Percentiles rank a stretch among this genome's conserved stretches.
Evolutionary conservation across 768 basidiomycete genomes (phyloP).

Genomic region (Suillus brevipes): DNA sequence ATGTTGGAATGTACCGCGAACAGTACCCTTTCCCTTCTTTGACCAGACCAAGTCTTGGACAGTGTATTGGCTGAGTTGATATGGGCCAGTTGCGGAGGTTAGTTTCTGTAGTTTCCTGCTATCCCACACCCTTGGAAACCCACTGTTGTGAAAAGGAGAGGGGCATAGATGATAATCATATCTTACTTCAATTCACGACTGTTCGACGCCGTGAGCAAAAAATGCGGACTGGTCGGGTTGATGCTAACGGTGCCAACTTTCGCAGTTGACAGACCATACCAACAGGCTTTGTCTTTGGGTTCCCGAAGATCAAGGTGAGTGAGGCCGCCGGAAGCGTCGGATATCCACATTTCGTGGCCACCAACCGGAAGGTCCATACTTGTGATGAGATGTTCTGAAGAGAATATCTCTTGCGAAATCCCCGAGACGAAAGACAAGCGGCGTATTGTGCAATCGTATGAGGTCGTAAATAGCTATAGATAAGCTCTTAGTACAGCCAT

Average conservation of each 20-base stretch:
- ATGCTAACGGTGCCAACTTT: slow-evolving; percentile 82
- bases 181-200: slow-evolving; percentile 67
- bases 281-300: slow-evolving; percentile 48
- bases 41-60: slow-evolving; percentile 53
- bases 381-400: slow-evolving; percentile 63
- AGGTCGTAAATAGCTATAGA: slow-evolving; percentile 70
- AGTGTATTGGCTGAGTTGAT: slow-evolving; percentile 40
- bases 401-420: slow-evolving; percentile 67
- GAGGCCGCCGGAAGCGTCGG: slow-evolving; percentile 67
- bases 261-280: slow-evolving; percentile 65
- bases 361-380: slow-evolving; percentile 66
- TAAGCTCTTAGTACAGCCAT: slow-evolving; percentile 1
- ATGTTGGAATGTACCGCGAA: slow-evolving; percentile 69
- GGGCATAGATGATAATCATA: not conserved
- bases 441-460: slow-evolving; percentile 82
- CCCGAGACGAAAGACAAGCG: slow-evolving; percentile 71
- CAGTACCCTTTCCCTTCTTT: slow-evolving; percentile 49
- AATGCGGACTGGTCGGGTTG: slow-evolving; percentile 67
- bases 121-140: slow-evolving; percentile 70
- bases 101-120: slow-evolving; percentile 59
- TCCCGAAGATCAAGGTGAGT: slow-evolving; percentile 79
- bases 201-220: slow-evolving; percentile 77
- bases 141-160: not conserved
- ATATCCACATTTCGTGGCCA: slow-evolving; percentile 84
- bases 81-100: slow-evolving; percentile 14